These are phyloP conservation scores for Cryptomeria japonica DNA, from an alignment of 75 land plant species.

Conservation along the genomic window DNA sequence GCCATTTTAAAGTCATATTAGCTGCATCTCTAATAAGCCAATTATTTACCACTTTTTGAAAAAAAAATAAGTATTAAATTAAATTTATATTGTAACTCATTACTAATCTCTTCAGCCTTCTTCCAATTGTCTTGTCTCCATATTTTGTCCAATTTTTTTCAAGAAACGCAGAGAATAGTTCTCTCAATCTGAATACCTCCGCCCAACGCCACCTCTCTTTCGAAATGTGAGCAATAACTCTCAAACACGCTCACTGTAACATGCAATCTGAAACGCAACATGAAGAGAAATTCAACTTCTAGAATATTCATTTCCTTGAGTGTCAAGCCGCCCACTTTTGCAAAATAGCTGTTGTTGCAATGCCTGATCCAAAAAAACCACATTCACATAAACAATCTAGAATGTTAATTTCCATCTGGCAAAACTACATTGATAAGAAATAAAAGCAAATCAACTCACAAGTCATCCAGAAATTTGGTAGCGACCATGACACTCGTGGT, in stretches of 20 bases:
- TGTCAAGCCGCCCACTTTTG: slow-evolving; percentile 9
- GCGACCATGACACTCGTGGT: slow-evolving; percentile 54
- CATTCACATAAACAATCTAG: too few species aligned
- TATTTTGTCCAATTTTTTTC: not conserved
- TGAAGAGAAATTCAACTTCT: slow-evolving; percentile 10
- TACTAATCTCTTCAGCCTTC: too few species aligned
- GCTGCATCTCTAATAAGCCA: too few species aligned
- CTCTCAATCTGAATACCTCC: slow-evolving; percentile 11
- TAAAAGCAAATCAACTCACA: slow-evolving; percentile 20
- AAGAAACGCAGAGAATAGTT: not conserved
- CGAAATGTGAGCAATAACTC: slow-evolving; percentile 13
- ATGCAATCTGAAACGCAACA: slow-evolving; percentile 12
- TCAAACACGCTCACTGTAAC: slow-evolving; percentile 13
- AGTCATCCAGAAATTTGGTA: slow-evolving; percentile 50
- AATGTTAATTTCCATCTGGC: too few species aligned
- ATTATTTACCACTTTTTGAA: too few species aligned
- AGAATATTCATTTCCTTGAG: slow-evolving; percentile 1
- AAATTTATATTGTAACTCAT: too few species aligned
- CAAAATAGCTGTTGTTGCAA: slow-evolving; percentile 10
- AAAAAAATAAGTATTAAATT: too few species aligned
- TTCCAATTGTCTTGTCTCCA: not conserved
- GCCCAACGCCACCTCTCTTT: slow-evolving; percentile 5
- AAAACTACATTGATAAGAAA: too few species aligned
- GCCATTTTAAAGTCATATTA: too few species aligned
- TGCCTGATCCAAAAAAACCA: not conserved